Evolutionary conservation across 192 early-diverging fungal genomes (phyloP).

Genomic region (Entomortierella chlamydospora): DNA sequence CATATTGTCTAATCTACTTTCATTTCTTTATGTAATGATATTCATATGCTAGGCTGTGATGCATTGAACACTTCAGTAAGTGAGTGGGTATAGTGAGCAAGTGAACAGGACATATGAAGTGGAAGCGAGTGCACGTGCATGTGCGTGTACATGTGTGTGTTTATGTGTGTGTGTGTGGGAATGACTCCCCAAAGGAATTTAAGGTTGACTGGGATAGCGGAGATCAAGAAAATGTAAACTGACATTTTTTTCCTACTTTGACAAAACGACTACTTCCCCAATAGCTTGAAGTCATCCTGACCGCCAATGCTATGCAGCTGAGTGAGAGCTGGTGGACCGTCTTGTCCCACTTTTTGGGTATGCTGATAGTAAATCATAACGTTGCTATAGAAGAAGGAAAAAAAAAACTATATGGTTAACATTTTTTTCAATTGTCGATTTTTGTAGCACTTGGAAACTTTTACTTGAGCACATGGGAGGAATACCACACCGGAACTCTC

Average conservation of each 20-base stretch:
- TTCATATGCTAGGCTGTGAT: constrained; percentile 62
- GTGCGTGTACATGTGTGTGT: neutral
- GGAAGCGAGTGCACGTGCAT: neutral
- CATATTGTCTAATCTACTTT: constrained; percentile 1
- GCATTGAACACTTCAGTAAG: constrained; percentile 67
- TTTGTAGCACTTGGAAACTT: constrained; percentile 80
- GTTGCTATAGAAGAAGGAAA: neutral
- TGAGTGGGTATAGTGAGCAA: neutral
- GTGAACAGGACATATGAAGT: neutral
- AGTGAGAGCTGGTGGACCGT: constrained; percentile 53
- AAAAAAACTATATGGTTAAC: neutral
- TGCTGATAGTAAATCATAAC: neutral
- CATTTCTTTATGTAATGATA: neutral
- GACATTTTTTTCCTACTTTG: neutral
- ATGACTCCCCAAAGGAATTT: constrained; percentile 11
- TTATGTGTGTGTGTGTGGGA: neutral
- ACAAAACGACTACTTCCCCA: neutral
- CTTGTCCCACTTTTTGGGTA: constrained; percentile 51
- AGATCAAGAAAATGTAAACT: neutral
- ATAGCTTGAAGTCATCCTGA: constrained; percentile 51
- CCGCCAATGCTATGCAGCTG: constrained; percentile 48
- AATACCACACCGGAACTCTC: constrained; percentile 90
- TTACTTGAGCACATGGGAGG: constrained; percentile 94
- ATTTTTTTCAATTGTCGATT: neutral
- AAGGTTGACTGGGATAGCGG: constrained; percentile 11